phyloP scores from a whole-genome alignment of 2,329 filamentous ascomycete species.

The Fusarium sp. region DNA sequence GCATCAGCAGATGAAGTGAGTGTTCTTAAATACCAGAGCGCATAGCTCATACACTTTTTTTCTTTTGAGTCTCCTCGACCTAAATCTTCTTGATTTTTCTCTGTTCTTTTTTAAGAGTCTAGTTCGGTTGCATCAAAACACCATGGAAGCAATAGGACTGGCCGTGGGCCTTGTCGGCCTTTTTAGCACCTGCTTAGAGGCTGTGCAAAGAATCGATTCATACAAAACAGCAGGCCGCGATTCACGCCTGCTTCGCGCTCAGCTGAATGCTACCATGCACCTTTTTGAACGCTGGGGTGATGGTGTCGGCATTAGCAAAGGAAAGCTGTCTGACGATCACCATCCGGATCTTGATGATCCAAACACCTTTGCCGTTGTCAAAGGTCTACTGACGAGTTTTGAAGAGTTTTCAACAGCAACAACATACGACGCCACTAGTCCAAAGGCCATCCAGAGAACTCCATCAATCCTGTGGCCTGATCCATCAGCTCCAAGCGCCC shows the following conservation, averaged over 20 bases:
- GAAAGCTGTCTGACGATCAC: neutral
- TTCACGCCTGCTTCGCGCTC: neutral
- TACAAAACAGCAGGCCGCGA: neutral
- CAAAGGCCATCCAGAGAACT: too few relatives aligned
- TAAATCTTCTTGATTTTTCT: too few relatives aligned
- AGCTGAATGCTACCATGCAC: neutral
- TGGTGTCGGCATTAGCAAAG: neutral
- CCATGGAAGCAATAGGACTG: neutral
- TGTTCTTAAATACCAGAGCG: too few relatives aligned
- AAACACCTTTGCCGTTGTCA: fast-evolving
- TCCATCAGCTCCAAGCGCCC: fast-evolving
- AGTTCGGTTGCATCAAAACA: too few relatives aligned
- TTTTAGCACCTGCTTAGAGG: neutral
- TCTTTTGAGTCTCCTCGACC: too few relatives aligned
- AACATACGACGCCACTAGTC: neutral
- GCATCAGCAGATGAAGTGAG: too few relatives aligned
- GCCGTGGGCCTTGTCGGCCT: conserved; percentile 2
- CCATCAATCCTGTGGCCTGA: too few relatives aligned
- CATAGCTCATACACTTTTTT: too few relatives aligned
- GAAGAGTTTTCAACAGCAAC: fast-evolving
- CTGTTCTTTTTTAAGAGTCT: too few relatives aligned
- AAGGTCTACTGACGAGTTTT: neutral
- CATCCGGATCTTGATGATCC: neutral
- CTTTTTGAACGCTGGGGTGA: neutral
- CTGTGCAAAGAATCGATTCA: neutral